Conservation (phyloP, 257 asterid genomes). For the Scutellaria barbata region DNA sequence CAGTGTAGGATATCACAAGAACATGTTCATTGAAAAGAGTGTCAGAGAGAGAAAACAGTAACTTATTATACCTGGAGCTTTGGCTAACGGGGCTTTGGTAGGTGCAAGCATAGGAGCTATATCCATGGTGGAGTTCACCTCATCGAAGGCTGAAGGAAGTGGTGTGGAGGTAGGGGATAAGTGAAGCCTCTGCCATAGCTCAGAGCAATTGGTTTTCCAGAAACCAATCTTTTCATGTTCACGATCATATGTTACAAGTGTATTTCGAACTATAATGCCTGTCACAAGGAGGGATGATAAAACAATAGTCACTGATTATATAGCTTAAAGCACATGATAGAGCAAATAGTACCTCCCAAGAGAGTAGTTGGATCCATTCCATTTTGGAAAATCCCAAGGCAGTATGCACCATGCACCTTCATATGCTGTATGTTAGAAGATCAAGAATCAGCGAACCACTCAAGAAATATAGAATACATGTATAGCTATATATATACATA, state of each 20-base stretch:
- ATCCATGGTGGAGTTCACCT: slow-evolving; percentile 46
- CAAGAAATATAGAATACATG: not conserved
- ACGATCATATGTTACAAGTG: slow-evolving; percentile 96
- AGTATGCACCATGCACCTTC: slow-evolving; percentile 91
- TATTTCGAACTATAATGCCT: slow-evolving; percentile 95
- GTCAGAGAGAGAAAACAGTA: slow-evolving; percentile 20
- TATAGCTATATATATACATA: no score
- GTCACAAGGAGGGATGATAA: slow-evolving; percentile 34
- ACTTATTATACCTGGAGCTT: slow-evolving; percentile 56
- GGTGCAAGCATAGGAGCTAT: slow-evolving; percentile 66
- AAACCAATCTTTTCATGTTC: slow-evolving; percentile 87
- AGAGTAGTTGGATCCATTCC: slow-evolving; percentile 97
- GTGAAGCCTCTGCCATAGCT: slow-evolving; percentile 87
- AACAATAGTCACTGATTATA: not conserved
- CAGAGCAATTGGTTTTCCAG: slow-evolving; percentile 97
- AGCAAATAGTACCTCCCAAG: slow-evolving; percentile 72
- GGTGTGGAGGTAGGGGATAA: slow-evolving; percentile 58
- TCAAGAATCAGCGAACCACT: slow-evolving; percentile 16
- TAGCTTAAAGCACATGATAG: slow-evolving; percentile 28
- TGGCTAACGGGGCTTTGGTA: slow-evolving; percentile 46
- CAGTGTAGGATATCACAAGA: not conserved
- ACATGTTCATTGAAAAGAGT: not conserved
- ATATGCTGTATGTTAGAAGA: slow-evolving; percentile 66
- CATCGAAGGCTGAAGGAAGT: slow-evolving; percentile 42
- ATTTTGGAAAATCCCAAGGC: slow-evolving; percentile 96